These are phyloP conservation scores for Pinguiococcus pyrenoidosus DNA, from an alignment of 108 stramenopile genomes.

Conservation along the genomic window DNA sequence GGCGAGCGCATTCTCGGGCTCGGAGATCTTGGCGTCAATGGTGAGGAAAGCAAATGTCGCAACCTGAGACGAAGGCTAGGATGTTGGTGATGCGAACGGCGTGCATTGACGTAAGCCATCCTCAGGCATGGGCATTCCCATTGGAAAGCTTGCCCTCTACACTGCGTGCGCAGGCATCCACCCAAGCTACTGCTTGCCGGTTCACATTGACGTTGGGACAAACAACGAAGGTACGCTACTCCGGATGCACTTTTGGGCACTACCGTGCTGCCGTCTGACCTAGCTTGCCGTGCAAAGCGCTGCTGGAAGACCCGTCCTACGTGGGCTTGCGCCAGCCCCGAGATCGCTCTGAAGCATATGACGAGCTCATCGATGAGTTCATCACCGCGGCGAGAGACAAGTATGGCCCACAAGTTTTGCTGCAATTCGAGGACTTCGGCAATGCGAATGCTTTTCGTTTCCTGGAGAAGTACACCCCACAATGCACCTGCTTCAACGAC, in stretches of 20 bases:
- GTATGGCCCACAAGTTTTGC: too few relatives aligned
- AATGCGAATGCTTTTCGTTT: constrained; percentile 55
- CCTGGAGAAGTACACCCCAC: constrained; percentile 72
- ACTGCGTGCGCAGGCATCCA: constrained; percentile 95
- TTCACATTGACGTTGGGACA: constrained; percentile 92
- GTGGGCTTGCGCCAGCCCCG: constrained; percentile 68
- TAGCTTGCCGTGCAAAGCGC: too few relatives aligned
- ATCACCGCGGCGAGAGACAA: constrained; percentile 81
- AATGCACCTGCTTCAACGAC: constrained; percentile 90
- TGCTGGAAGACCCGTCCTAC: too few relatives aligned
- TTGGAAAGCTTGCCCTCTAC: constrained; percentile 82
- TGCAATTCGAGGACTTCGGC: constrained; percentile 97
- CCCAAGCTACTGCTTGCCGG: constrained; percentile 85
- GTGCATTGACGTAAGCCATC: too few relatives aligned
- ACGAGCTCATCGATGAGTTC: constrained; percentile 88
- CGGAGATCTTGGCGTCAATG: constrained; percentile 88
- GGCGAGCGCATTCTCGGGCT: constrained; percentile 87
- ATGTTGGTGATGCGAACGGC: too few relatives aligned
- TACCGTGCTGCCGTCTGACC: too few relatives aligned
- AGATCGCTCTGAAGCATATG: constrained; percentile 56
- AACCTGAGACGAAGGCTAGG: neutral
- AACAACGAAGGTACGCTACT: too few relatives aligned
- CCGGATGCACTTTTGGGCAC: too few relatives aligned
- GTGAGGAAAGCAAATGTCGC: neutral
- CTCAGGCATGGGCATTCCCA: constrained; percentile 90